phyloP scores from a whole-genome alignment of 257 asterid species.

The Coffea canephora region DNA sequence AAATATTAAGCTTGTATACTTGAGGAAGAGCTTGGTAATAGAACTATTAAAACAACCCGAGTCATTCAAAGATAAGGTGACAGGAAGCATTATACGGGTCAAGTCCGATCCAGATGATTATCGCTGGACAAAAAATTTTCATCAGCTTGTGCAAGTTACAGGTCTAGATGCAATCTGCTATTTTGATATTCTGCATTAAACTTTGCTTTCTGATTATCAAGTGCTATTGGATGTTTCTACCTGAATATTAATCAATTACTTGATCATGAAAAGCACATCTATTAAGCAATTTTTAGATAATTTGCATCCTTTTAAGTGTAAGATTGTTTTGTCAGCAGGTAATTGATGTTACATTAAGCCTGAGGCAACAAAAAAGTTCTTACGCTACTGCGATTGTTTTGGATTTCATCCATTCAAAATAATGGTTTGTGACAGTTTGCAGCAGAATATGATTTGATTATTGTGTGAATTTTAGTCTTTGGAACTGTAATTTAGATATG shows the following conservation, averaged over 20 bases:
- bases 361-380: not conserved
- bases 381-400: not conserved
- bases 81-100: constrained; percentile 64
- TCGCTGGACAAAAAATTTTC: constrained; percentile 29
- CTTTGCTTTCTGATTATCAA: constrained; percentile 17
- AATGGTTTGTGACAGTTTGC: not conserved
- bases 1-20: constrained; percentile 70
- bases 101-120: constrained; percentile 49
- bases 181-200: constrained; percentile 7
- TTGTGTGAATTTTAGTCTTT: not conserved
- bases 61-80: constrained; percentile 59
- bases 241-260: not conserved
- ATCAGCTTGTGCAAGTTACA: constrained; percentile 72
- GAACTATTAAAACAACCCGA: constrained; percentile 57
- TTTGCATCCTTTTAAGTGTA: not conserved
- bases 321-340: not conserved
- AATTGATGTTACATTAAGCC: not conserved
- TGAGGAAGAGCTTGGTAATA: constrained; percentile 59
- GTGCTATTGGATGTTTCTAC: constrained; percentile 3
- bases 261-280: not conserved
- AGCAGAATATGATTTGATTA: not conserved
- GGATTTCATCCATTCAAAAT: not conserved
- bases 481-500: not conserved
- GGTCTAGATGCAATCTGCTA: constrained; percentile 41
- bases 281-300: not conserved